Conservation (phyloP, 2,329 filamentous ascomycete genomes). For the Zasmidium cellare region DNA sequence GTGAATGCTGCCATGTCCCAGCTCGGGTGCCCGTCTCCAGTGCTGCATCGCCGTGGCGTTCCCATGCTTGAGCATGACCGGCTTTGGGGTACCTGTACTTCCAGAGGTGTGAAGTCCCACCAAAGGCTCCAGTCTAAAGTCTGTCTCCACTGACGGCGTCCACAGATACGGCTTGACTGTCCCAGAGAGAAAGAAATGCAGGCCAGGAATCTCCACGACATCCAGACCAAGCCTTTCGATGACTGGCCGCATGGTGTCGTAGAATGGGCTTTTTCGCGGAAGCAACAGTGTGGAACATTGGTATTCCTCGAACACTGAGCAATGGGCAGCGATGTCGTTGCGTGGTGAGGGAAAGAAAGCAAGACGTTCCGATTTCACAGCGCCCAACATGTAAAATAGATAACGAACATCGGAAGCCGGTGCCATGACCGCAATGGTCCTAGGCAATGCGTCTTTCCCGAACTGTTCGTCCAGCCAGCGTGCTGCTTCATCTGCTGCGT, state of each 20-base stretch:
- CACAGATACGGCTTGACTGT: conserved; percentile 9
- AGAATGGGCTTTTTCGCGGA: conserved; percentile 2
- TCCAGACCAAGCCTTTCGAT: conserved; percentile 12
- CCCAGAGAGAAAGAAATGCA: conserved; percentile 14
- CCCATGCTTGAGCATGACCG: conserved; percentile 16
- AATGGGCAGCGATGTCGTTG: conserved; percentile 13
- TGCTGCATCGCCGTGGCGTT: conserved; percentile 14
- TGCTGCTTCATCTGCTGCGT: conserved; percentile 15
- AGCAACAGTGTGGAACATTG: conserved; percentile 14
- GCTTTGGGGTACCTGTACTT: conserved; percentile 18
- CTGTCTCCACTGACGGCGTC: conserved; percentile 7
- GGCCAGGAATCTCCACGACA: conserved; percentile 14
- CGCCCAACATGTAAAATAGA: conserved; percentile 15
- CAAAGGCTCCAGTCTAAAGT: conserved; percentile 12
- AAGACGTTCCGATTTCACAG: conserved; percentile 14
- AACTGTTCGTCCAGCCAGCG: conserved; percentile 20
- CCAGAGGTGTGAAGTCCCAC: conserved; percentile 19
- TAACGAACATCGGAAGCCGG: conserved; percentile 14
- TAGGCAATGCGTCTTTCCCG: conserved; percentile 5
- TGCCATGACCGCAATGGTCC: conserved; percentile 10
- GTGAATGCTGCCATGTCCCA: conserved; percentile 5
- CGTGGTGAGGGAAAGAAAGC: conserved; percentile 19
- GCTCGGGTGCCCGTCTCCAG: conserved; percentile 11
- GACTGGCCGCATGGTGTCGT: conserved; percentile 6
- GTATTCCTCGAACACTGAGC: conserved; percentile 16